These are phyloP conservation scores for Kodamaea jinghongensis DNA, from an alignment of 805 yeast species.

Conservation along the genomic window DNA sequence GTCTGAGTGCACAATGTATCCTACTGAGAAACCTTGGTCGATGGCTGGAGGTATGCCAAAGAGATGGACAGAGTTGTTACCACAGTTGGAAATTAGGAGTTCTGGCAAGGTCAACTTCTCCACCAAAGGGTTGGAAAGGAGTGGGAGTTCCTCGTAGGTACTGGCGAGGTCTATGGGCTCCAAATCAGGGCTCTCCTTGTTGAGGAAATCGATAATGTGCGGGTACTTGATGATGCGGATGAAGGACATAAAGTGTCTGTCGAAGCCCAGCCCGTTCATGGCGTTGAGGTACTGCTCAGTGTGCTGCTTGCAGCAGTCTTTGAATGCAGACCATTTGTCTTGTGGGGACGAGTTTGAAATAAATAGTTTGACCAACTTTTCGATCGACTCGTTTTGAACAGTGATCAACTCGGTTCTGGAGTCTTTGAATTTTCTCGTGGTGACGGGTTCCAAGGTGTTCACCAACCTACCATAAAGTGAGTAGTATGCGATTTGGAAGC, in stretches of 20 bases:
- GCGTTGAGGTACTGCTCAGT: constrained; percentile 47
- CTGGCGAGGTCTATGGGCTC: constrained; percentile 27
- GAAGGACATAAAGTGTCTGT: constrained; percentile 66
- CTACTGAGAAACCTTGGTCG: constrained; percentile 90
- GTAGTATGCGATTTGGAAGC: constrained; percentile 53
- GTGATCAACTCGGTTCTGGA: constrained; percentile 70
- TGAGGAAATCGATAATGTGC: constrained; percentile 33
- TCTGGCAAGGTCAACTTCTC: constrained; percentile 37
- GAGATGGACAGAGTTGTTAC: constrained; percentile 80
- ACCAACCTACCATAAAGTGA: constrained; percentile 52
- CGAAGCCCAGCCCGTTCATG: constrained; percentile 65
- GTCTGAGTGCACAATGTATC: constrained; percentile 80
- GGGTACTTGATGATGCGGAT: constrained; percentile 53
- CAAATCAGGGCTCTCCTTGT: constrained; percentile 43
- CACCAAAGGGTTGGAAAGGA: constrained; percentile 32
- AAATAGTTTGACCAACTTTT: constrained; percentile 57
- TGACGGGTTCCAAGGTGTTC: constrained; percentile 54
- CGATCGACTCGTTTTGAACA: constrained; percentile 53
- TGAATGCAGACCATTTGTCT: constrained; percentile 51
- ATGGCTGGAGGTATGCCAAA: constrained; percentile 93
- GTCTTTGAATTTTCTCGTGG: constrained; percentile 65
- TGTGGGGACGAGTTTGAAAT: constrained; percentile 51
- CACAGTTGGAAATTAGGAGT: constrained; percentile 67
- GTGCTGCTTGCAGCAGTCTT: constrained; percentile 53
- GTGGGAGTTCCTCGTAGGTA: constrained; percentile 22